Evolutionary conservation across 208 protist species (phyloP), one percentile per base, ranked within the genome.

Genomic region (Trypanosoma melophagium): DNA sequence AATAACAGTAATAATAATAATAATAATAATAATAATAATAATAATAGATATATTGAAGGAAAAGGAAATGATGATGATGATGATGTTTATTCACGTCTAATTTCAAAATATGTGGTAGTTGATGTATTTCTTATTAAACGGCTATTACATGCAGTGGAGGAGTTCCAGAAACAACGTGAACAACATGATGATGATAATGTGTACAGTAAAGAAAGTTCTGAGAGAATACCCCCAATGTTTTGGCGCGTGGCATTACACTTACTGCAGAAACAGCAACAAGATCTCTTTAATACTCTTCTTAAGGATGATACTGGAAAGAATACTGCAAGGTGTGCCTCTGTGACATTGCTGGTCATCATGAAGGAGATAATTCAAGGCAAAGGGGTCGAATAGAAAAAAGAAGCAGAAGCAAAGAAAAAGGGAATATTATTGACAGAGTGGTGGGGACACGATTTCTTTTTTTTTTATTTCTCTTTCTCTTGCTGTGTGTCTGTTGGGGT

Each of bases 91-190:
- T 52, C 24, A 28, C 31, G 25, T 28, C 24, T 76, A 24, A 22
- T 69, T 22, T 22, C 54, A 8, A 19, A 57, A n/a, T 57, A 76
- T 47, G 63, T 76, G n/a, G 47, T 69, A 42, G 44, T 69, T 0
- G 70, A 76, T 64, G 25, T 49, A 40, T 76, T 76, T 76, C 31
- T 69, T 16, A 13, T 76, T 38, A 50, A 50, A 19, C 25, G 28
- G 14, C 47, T 76, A 24, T 45, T 70, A 28, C 38, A 64, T n/a
- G 19, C 44, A 1, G 22, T 59, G 21, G 45, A 66, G 9, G 51
- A 24, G 19, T 31, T 22, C 0, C 41, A 16, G 2, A 17, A 45
- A 47, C 19, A 41, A 38, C 24, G 40, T 31, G 24, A 74, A 47
- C 19, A 54, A n/a, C 9, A 47, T 14, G 10, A 47, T 14, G 16